These are phyloP conservation scores for Ogataea zsoltii DNA, from an alignment of 805 yeast species.

Conservation along the genomic window DNA sequence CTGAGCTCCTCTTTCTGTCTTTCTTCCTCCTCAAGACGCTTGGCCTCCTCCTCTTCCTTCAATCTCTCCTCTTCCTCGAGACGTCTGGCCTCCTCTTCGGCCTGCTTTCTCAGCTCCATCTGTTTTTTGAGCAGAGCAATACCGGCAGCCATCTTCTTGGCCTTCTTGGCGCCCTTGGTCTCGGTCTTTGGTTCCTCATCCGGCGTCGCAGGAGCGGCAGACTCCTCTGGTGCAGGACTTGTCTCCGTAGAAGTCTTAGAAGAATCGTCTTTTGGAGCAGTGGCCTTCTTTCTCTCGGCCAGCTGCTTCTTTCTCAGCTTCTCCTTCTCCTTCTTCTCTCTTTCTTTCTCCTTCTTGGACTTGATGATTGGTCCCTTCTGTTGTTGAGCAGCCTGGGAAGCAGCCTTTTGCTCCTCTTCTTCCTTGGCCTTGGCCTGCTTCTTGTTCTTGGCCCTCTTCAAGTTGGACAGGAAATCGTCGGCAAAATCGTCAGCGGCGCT, in stretches of 20 bases:
- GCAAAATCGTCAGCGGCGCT: slow-evolving; percentile 47
- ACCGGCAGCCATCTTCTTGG: slow-evolving; percentile 86
- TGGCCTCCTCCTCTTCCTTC: slow-evolving; percentile 51
- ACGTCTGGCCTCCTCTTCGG: slow-evolving; percentile 79
- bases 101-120: slow-evolving; percentile 82
- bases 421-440: slow-evolving; percentile 68
- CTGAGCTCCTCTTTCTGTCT: slow-evolving; percentile 60
- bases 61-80: slow-evolving; percentile 68
- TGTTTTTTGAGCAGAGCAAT: slow-evolving; percentile 89
- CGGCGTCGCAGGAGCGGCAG: slow-evolving; percentile 40
- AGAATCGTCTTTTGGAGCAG: slow-evolving; percentile 30
- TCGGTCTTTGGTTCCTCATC: slow-evolving; percentile 37
- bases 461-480: slow-evolving; percentile 79
- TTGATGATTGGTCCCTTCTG: slow-evolving; percentile 67
- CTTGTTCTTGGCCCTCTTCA: slow-evolving; percentile 77
- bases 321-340: slow-evolving; percentile 94
- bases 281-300: slow-evolving; percentile 80
- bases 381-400: slow-evolving; percentile 16
- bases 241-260: slow-evolving; percentile 16
- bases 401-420: slow-evolving; percentile 51
- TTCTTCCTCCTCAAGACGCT: slow-evolving; percentile 58
- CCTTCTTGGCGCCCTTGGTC: slow-evolving; percentile 34
- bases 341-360: slow-evolving; percentile 74
- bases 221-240: slow-evolving; percentile 17
- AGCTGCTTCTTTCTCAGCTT: slow-evolving; percentile 89